phyloP scores from a whole-genome alignment of 805 yeast species.

The Wickerhamiella siamensis region DNA sequence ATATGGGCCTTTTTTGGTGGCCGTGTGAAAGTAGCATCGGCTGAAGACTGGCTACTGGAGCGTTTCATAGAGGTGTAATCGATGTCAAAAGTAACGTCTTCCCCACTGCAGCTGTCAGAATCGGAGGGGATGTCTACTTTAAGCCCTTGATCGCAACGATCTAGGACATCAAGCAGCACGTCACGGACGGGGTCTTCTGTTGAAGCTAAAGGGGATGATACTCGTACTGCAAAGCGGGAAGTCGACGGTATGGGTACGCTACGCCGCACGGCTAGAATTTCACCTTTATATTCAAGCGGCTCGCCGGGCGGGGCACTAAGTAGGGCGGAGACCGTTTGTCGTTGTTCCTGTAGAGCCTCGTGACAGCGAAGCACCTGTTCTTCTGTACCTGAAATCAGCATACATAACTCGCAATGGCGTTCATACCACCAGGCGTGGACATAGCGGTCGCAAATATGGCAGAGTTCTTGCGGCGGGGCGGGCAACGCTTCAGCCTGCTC shows the following conservation, averaged over 20 bases:
- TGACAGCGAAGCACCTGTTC: constrained; percentile 63
- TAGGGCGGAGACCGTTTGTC: constrained; percentile 29
- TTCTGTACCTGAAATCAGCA: constrained; percentile 69
- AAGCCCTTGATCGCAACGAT: neutral
- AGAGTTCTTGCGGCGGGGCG: constrained; percentile 65
- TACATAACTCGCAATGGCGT: constrained; percentile 74
- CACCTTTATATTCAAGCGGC: constrained; percentile 22
- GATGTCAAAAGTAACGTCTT: neutral
- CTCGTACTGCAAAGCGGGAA: constrained; percentile 15
- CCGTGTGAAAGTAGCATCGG: neutral
- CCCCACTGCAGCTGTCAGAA: neutral
- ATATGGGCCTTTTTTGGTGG: constrained; percentile 24
- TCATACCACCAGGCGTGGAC: constrained; percentile 98
- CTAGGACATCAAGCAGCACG: neutral
- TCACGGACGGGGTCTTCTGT: constrained; percentile 1
- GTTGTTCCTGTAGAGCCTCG: constrained; percentile 63
- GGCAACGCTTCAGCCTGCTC: constrained; percentile 46
- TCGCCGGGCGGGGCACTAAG: constrained; percentile 23
- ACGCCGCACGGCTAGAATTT: constrained; percentile 24
- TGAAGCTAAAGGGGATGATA: constrained; percentile 18
- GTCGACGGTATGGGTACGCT: constrained; percentile 1
- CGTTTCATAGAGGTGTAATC: neutral
- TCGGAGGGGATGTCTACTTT: neutral
- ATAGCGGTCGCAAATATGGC: constrained; percentile 81
- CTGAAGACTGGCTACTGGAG: neutral